Evolutionary conservation across 306 rosid species (phyloP), one percentile per base, ranked within the genome.

Genomic region (Corylus avellana): DNA sequence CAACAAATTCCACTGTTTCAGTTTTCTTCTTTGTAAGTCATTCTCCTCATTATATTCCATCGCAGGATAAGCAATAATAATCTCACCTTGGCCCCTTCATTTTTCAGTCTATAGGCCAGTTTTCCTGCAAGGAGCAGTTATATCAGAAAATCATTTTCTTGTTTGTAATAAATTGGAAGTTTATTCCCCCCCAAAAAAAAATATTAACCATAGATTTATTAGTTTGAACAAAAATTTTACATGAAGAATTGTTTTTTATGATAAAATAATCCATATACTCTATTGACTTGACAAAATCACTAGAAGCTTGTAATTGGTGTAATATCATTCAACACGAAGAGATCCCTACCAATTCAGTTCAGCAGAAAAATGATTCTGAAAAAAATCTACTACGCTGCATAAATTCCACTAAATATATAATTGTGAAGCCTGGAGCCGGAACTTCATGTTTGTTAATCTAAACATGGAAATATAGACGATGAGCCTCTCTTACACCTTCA

Each of bases 41-140:
- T 12, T 48, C 29, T 16, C 59, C 64, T 57, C 58, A 80, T 8
- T 22, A 75, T 72, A 48, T 55, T 56, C 47, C 73, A 59, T 8
- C 18, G 39, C 32, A 39, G 74, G 0, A 67, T 8, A 56, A 44
- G 76, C 54, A 81, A 54, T 79, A 82, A 76, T 61, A 70, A 53
- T 72, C 90, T 85, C 85, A 95, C 98, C 94, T 93, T 92, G 51
- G 88, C 96, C 78, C 99, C 99, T 81, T 86, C 99, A 35, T 87
- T 92, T 89, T 93, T 95, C 85, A 95, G 83, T 83, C 94, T 91
- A 79, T 90, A 82, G 70, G 99, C 99, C 90, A 93, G 89, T 85
- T 95, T 95, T 85, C 98, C 99, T 95, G 92, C 88, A 86, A 72
- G 73, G 55, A 50, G 79, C 76, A 84, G 73, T 70, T 77, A 62